Percentiles rank a stretch among this genome's conserved stretches.
Conservation (phyloP, 2,329 filamentous ascomycete genomes). For the Alternaria panax region DNA sequence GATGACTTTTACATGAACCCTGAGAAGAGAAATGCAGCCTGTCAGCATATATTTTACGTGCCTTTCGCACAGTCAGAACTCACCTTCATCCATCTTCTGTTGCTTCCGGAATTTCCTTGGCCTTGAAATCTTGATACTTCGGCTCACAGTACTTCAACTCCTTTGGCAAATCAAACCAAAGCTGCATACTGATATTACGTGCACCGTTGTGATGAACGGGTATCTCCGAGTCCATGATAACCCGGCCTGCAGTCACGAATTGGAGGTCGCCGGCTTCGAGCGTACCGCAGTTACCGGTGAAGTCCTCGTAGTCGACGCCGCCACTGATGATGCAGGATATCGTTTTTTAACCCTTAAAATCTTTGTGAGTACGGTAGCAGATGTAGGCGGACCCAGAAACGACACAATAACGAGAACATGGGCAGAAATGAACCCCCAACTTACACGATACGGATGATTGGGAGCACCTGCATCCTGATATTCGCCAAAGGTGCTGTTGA, state of each 20-base stretch:
- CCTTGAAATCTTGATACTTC: neutral
- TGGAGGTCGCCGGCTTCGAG: neutral
- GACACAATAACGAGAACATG: too few relatives aligned
- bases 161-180: neutral
- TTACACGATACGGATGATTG: neutral
- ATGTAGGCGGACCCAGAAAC: too few relatives aligned
- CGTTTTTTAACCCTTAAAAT: neutral
- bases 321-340: neutral
- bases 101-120: neutral
- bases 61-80: neutral
- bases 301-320: neutral
- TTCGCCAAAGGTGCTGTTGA: neutral
- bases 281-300: neutral
- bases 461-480: neutral
- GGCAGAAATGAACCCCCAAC: too few relatives aligned
- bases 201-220: neutral
- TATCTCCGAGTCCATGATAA: neutral
- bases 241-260: neutral
- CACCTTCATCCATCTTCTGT: neutral
- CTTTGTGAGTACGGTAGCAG: too few relatives aligned
- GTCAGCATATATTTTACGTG: too few relatives aligned
- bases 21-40: rapidly evolving
- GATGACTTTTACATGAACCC: neutral
- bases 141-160: neutral
- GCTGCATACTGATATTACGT: neutral